A percentile compares a stretch with the other conserved stretches of the same genome.
Evolutionary conservation across 2,329 filamentous ascomycete species (phyloP).

Genomic region (Coniella lustricola): DNA sequence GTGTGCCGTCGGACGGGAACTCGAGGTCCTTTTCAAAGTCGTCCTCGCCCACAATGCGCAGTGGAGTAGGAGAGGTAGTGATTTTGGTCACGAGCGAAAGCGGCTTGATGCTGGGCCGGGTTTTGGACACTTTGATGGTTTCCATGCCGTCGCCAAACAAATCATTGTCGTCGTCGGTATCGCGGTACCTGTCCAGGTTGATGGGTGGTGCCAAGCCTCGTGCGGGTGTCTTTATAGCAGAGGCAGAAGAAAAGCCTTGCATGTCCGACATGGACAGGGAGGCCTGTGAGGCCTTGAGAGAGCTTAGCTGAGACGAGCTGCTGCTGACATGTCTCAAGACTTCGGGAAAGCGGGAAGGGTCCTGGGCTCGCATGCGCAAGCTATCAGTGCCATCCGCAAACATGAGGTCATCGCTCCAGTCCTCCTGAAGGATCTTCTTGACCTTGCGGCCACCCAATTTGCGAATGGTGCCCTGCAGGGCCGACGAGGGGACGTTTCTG

Average conservation of each 20-base stretch:
- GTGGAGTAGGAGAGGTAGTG: constrained; percentile 18
- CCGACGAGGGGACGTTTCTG: constrained; percentile 77
- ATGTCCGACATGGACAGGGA: constrained; percentile 3
- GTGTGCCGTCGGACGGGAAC: constrained; percentile 57
- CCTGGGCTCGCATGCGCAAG: constrained; percentile 59
- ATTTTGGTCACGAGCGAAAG: constrained; percentile 49
- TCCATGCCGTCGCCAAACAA: constrained; percentile 56
- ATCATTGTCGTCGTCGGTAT: constrained; percentile 53
- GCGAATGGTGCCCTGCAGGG: constrained; percentile 87
- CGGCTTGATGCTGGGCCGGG: constrained; percentile 48
- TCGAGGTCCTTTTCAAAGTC: constrained; percentile 69
- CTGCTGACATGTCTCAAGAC: constrained; percentile 55
- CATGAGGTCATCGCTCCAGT: constrained; percentile 76
- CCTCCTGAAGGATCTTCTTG: constrained; percentile 66
- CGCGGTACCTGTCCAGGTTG: constrained; percentile 58
- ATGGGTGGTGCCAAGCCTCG: constrained; percentile 36
- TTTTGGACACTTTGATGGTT: constrained; percentile 64
- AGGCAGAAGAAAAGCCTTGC: constrained; percentile 17
- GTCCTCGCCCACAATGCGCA: constrained; percentile 38
- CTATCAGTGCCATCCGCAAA: constrained; percentile 52
- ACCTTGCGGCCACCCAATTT: constrained; percentile 70
- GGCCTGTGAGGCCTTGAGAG: constrained; percentile 31
- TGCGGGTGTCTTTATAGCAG: constrained; percentile 9
- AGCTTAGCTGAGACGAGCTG: constrained; percentile 44
- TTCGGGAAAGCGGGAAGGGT: constrained; percentile 58